A percentile compares a stretch with the other conserved stretches of the same genome.
Conservation (phyloP, 805 yeast genomes). For the Debaryomyces hansenii region DNA sequence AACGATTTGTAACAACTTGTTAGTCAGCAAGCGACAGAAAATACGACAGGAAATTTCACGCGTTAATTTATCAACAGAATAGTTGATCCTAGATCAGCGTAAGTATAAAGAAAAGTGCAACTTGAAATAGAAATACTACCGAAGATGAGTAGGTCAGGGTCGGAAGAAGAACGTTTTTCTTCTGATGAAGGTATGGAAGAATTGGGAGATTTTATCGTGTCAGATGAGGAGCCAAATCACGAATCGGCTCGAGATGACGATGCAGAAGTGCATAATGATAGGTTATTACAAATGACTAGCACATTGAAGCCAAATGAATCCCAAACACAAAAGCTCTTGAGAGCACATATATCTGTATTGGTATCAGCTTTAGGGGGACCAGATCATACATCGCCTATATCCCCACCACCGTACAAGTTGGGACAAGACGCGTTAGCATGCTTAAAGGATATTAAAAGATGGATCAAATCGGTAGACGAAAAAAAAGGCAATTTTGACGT, state of each 20-base stretch:
- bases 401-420: slow-evolving; percentile 61
- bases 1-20: neutral
- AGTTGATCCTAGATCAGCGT: too few relatives aligned
- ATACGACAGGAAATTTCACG: neutral
- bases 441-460: slow-evolving; percentile 80
- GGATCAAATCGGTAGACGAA: slow-evolving; percentile 86
- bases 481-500: slow-evolving; percentile 70
- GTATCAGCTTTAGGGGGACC: slow-evolving; percentile 92
- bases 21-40: neutral
- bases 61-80: neutral
- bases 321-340: slow-evolving; percentile 42
- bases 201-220: slow-evolving; percentile 36
- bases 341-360: slow-evolving; percentile 75
- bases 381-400: slow-evolving; percentile 54
- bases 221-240: slow-evolving; percentile 18
- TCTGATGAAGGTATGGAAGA: slow-evolving; percentile 23
- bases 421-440: slow-evolving; percentile 91
- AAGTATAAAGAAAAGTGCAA: too few relatives aligned
- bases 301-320: slow-evolving; percentile 32
- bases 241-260: slow-evolving; percentile 5
- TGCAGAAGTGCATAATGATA: slow-evolving; percentile 13
- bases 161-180: slow-evolving; percentile 3
- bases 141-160: slow-evolving; percentile 3
- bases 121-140: too few relatives aligned
- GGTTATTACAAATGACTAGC: slow-evolving; percentile 22